phyloP scores from a whole-genome alignment of 164 flowering plant genomes.

The Sedum album region DNA sequence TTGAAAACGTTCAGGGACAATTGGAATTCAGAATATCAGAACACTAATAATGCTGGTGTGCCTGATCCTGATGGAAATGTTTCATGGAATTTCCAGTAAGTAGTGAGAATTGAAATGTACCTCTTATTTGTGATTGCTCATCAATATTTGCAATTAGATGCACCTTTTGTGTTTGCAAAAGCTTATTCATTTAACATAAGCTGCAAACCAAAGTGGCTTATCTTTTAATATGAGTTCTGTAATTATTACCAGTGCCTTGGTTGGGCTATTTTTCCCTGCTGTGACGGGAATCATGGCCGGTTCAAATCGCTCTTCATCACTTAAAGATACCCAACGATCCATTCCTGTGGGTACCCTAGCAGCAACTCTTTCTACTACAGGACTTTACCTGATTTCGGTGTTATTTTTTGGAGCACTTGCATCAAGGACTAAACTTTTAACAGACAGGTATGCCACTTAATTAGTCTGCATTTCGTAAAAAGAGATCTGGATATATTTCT shows the following conservation, averaged over 20 bases:
- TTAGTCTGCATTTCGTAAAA: not conserved
- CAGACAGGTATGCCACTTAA: conserved; percentile 59
- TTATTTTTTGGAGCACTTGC: conserved; percentile 90
- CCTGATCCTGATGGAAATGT: conserved; percentile 10
- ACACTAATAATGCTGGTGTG: conserved; percentile 12
- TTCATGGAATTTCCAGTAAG: conserved; percentile 9
- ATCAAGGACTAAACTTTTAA: conserved; percentile 78
- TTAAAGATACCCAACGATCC: conserved; percentile 95
- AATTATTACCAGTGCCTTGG: conserved; percentile 69
- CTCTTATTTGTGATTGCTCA: conserved; percentile 8
- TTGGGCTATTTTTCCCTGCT: conserved; percentile 98
- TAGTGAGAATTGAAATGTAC: not conserved
- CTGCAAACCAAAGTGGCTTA: too few species aligned
- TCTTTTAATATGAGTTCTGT: not conserved
- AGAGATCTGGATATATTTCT: not conserved
- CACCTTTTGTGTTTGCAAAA: too few species aligned
- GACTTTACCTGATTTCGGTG: conserved; percentile 66
- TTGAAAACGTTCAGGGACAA: too few species aligned
- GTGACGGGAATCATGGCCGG: conserved; percentile 99
- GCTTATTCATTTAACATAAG: too few species aligned
- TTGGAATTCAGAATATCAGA: conserved; percentile 46
- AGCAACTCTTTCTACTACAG: conserved; percentile 79
- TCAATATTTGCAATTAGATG: conserved; percentile 5
- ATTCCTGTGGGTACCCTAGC: conserved; percentile 94
- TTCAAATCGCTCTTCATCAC: conserved; percentile 95